Percentiles rank a stretch among this genome's conserved stretches.
phyloP scores from a whole-genome alignment of 352 stramenopile genomes.

The Phytopythium montanum region DNA sequence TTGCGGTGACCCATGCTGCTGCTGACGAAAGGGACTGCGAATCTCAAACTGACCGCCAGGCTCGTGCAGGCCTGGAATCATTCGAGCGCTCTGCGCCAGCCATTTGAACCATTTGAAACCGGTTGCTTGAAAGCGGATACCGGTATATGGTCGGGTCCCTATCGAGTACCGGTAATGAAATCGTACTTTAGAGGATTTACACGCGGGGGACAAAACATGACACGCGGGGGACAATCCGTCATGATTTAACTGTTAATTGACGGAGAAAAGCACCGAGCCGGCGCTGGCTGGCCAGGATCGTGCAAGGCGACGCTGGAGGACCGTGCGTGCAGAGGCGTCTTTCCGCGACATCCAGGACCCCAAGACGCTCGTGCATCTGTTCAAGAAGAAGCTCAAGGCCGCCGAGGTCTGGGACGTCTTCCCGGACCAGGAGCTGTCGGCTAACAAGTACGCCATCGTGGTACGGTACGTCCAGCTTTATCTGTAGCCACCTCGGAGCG shows the following conservation, averaged over 20 bases:
- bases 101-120: not conserved
- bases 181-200: not conserved
- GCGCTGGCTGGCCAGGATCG: conserved; percentile 71
- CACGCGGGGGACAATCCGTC: too few relatives aligned
- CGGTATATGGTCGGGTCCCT: not conserved
- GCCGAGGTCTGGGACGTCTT: conserved; percentile 83
- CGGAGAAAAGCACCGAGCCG: conserved; percentile 80
- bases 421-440: conserved; percentile 65
- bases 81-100: conserved; percentile 5
- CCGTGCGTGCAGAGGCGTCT: conserved; percentile 73
- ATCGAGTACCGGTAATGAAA: not conserved
- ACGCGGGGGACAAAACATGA: too few relatives aligned
- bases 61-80: not conserved
- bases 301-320: conserved; percentile 68
- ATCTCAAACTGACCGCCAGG: conserved; percentile 59
- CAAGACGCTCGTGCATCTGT: conserved; percentile 70
- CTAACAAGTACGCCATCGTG: conserved; percentile 83
- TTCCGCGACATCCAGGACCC: conserved; percentile 69
- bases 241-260: too few relatives aligned
- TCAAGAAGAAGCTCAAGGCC: conserved; percentile 81
- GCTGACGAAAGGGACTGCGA: conserved; percentile 77
- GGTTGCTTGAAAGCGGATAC: not conserved
- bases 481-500: too few relatives aligned
- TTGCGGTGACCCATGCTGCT: conserved; percentile 99
- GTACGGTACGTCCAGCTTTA: conserved; percentile 32